Conservation (phyloP, 805 yeast species). For the Myxozyma kluyveri region DNA sequence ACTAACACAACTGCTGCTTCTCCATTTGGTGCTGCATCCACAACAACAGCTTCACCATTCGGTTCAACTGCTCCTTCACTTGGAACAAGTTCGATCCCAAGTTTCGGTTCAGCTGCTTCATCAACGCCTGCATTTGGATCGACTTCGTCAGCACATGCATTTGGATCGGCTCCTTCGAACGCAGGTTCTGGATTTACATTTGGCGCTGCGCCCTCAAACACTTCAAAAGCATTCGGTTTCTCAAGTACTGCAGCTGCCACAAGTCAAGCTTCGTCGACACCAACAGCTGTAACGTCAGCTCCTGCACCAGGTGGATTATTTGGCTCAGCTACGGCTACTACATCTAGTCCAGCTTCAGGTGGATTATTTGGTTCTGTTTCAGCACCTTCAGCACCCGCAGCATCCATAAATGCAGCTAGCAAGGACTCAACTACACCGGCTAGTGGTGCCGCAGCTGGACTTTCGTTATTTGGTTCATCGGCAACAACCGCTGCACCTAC, state of each 20-base stretch:
- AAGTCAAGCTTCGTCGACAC: not conserved
- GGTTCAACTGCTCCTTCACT: not conserved
- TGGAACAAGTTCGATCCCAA: too few species aligned
- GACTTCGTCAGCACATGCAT: too few species aligned
- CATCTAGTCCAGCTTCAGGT: constrained; percentile 4
- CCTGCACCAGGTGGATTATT: not conserved
- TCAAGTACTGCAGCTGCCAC: constrained; percentile 1
- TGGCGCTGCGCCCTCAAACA: constrained; percentile 2
- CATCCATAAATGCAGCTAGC: not conserved
- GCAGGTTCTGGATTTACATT: too few species aligned
- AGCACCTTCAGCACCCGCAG: not conserved
- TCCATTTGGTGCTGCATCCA: not conserved
- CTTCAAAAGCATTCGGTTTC: not conserved
- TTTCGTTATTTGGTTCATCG: not conserved
- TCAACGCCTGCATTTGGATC: constrained; percentile 9
- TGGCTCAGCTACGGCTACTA: constrained; percentile 2
- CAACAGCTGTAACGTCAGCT: not conserved
- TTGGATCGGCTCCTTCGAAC: too few species aligned
- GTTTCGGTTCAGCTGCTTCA: constrained; percentile 5
- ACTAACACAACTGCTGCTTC: not conserved
- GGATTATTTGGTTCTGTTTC: constrained; percentile 1
- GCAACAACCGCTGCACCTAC: constrained; percentile 2
- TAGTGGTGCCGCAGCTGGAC: not conserved
- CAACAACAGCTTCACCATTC: not conserved
- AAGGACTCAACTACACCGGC: not conserved